A percentile compares a stretch with the other conserved stretches of the same genome.
These are phyloP conservation scores for Penicillium expansum DNA, from an alignment of 2,329 filamentous ascomycete species.

Conservation along the genomic window DNA sequence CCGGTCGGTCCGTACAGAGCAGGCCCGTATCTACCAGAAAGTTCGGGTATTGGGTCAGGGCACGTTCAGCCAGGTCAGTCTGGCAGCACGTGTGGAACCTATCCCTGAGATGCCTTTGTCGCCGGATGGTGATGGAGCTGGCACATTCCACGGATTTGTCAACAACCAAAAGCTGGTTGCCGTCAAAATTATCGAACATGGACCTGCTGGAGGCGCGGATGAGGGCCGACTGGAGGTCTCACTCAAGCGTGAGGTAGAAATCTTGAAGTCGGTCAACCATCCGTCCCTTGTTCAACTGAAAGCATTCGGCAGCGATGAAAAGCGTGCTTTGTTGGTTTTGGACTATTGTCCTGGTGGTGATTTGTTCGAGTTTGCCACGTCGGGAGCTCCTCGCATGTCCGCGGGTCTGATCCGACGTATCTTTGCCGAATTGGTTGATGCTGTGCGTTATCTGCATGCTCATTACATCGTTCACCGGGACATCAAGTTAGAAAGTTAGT, in stretches of 20 bases:
- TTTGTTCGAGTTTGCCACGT: slow-evolving; percentile 85
- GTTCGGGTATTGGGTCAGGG: slow-evolving; percentile 82
- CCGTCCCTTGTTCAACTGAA: slow-evolving; percentile 88
- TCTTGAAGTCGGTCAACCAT: slow-evolving; percentile 83
- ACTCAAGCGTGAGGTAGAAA: slow-evolving; percentile 89
- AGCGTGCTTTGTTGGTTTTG: slow-evolving; percentile 78
- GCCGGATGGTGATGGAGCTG: slow-evolving; percentile 9
- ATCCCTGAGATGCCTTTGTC: slow-evolving; percentile 38
- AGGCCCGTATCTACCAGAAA: slow-evolving; percentile 73
- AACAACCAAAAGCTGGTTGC: slow-evolving; percentile 82
- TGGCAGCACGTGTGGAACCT: slow-evolving; percentile 75
- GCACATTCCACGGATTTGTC: slow-evolving; percentile 26
- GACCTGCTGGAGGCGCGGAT: slow-evolving; percentile 86
- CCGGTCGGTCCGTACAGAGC: slow-evolving; percentile 62
- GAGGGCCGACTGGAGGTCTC: slow-evolving; percentile 92
- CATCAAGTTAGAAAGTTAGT: slow-evolving; percentile 94
- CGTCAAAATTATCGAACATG: slow-evolving; percentile 93
- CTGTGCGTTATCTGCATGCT: slow-evolving; percentile 80
- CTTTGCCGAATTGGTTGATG: slow-evolving; percentile 83
- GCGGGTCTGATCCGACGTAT: slow-evolving; percentile 74
- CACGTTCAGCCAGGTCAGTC: slow-evolving; percentile 90
- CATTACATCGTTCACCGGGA: slow-evolving; percentile 90
- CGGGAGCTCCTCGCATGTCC: slow-evolving; percentile 65
- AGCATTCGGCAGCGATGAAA: slow-evolving; percentile 82
- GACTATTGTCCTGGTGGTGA: slow-evolving; percentile 94